Conservation (phyloP, 345 rosid genomes). For the Aurinia saxatilis region DNA sequence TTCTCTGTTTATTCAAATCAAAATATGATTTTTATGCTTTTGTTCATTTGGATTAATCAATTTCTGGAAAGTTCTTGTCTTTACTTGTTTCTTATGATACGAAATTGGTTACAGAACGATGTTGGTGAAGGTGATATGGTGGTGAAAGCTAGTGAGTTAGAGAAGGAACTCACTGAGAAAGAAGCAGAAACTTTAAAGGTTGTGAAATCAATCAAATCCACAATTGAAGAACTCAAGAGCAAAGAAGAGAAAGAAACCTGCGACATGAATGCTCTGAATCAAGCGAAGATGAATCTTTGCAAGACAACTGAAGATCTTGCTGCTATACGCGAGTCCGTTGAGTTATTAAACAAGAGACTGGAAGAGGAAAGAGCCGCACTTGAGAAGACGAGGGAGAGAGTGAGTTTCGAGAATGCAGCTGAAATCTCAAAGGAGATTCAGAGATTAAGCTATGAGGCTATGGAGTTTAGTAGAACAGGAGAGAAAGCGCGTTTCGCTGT, state of each 20-base stretch:
- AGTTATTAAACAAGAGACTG: conserved; percentile 54
- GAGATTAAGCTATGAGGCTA: conserved; percentile 61
- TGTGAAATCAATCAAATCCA: conserved; percentile 56
- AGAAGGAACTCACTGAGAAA: conserved; percentile 63
- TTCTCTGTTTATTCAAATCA: no score
- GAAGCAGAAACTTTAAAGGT: conserved; percentile 81
- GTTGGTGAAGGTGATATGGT: conserved; percentile 35
- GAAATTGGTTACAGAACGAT: conserved; percentile 10
- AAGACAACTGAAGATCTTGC: conserved; percentile 75
- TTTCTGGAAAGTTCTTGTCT: background rate
- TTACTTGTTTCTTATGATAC: no score
- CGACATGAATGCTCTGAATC: conserved; percentile 37
- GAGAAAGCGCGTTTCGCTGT: conserved; percentile 56
- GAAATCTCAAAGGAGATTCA: conserved; percentile 64
- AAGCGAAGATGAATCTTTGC: conserved; percentile 74
- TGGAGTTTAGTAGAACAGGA: conserved; percentile 56
- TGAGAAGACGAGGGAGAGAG: conserved; percentile 59
- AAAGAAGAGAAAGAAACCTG: conserved; percentile 24
- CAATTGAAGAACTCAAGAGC: conserved; percentile 57
- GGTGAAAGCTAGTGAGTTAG: conserved; percentile 54
- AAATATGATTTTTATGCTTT: no score
- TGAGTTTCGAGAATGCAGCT: conserved; percentile 42
- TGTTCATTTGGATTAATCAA: background rate
- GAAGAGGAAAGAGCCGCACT: conserved; percentile 62
- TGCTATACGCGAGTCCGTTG: conserved; percentile 63